Base-by-base conservation (phyloP, 495 filamentous ascomycete genomes). In the Terfezia boudieri region DNA sequence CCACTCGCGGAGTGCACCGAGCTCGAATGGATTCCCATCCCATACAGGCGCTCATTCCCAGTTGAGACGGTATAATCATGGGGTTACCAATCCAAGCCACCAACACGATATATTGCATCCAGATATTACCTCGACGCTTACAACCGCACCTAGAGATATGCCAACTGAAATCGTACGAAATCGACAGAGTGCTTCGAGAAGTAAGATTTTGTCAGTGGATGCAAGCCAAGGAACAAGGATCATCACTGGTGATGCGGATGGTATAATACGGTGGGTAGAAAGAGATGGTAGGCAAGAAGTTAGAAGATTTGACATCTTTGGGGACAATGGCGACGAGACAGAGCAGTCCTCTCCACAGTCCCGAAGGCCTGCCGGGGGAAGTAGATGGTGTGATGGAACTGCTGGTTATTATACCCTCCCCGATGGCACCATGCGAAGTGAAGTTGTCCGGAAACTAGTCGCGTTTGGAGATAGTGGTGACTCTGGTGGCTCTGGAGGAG, bases 221-320 rank as follows among this genome's bases (percentile, higher is more conserved):
- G 80, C 77, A 9, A 82, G 82, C 36, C 89, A 96, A 59, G 89
- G 89, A 2, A 81, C 84, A 14, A 74, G 84, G 2, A 75, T 96
- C 43, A 83, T 89, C 22, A 85, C 84, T 58, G 83, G 84, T 0
- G 89, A 95, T 58, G 79, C 81, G 5, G 78, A 85, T 50, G 89
- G 89, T 0, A 79, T 80, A 56, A 64, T 96, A 56, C 93, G 86
- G 67, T 95, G 89, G 88, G 75, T 90, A 23, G 89, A 96, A 67
- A 74, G 87, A 23, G 84, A 95, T 61, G 86, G 86, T 10, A 79
- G 78, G 53, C 78, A 79, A n/a, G 77, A 84, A 59, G 82, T 87
- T 48, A 78, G 89, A 26, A 75, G 76, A 14, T 82, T 79, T 68
- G 85, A 82, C 59, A 73, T 83, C 64, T 86, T 82, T 49, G 73